These are phyloP conservation scores for Ogataea zsoltii DNA, from an alignment of 805 yeast genomes.

Conservation along the genomic window DNA sequence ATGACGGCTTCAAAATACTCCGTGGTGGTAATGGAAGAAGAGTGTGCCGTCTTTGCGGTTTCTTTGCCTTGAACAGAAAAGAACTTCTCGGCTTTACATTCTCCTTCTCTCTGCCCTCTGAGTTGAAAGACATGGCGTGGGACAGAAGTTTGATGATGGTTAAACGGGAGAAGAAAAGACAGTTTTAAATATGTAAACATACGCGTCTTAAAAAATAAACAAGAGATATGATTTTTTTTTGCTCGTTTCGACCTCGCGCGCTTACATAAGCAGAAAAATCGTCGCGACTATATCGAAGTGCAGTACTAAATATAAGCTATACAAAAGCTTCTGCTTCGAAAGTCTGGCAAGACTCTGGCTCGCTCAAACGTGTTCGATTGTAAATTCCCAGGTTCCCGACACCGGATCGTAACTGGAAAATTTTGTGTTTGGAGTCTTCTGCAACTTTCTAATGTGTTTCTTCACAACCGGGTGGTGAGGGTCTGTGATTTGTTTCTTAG, in stretches of 20 bases:
- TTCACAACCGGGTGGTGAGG: slow-evolving; percentile 70
- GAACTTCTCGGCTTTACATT: slow-evolving; percentile 8
- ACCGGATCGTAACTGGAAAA: slow-evolving; percentile 78
- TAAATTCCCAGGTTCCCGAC: slow-evolving; percentile 71
- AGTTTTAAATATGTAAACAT: background rate
- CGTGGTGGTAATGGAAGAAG: slow-evolving; percentile 36
- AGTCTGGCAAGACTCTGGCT: too few species aligned
- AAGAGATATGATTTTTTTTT: background rate
- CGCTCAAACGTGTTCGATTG: slow-evolving; percentile 41
- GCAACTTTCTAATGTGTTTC: slow-evolving; percentile 67
- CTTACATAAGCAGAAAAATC: background rate
- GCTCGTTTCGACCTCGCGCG: slow-evolving; percentile 5
- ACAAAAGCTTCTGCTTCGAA: background rate
- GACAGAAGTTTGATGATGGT: background rate
- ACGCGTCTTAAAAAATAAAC: slow-evolving; percentile 4
- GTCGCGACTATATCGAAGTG: background rate
- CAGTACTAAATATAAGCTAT: too few species aligned
- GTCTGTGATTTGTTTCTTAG: slow-evolving; percentile 73
- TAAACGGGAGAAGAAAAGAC: background rate
- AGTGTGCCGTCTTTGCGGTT: slow-evolving; percentile 34
- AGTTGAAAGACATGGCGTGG: slow-evolving; percentile 7
- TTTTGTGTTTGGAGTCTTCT: slow-evolving; percentile 55
- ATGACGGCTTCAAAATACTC: slow-evolving; percentile 39
- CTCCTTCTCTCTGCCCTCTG: slow-evolving; percentile 12
- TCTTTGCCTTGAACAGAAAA: slow-evolving; percentile 13